Evolutionary conservation across 768 basidiomycete genomes (phyloP).

Genomic region (Artomyces pyxidatus): DNA sequence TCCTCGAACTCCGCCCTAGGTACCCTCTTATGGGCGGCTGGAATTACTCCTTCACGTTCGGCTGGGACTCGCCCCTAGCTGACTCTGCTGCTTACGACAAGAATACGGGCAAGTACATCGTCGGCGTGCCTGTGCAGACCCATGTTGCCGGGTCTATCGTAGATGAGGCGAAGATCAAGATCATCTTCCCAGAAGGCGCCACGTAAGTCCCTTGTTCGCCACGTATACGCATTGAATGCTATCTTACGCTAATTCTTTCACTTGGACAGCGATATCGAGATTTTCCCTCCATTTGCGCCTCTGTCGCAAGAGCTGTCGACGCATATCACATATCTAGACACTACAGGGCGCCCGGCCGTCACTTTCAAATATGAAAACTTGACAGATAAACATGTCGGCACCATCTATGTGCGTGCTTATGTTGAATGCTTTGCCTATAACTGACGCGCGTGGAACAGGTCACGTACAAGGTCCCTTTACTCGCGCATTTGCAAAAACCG

Average conservation of each 20-base stretch:
- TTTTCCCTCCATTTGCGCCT: conserved; percentile 72
- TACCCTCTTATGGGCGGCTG: conserved; percentile 95
- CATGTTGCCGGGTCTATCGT: conserved; percentile 73
- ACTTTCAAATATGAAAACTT: conserved; percentile 65
- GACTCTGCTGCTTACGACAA: conserved; percentile 63
- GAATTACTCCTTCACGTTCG: conserved; percentile 94
- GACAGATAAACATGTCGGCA: conserved; percentile 71
- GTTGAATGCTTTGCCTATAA: conserved; percentile 1
- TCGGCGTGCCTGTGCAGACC: conserved; percentile 83
- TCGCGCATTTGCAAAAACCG: conserved; percentile 84
- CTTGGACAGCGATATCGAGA: conserved; percentile 60
- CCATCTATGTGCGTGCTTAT: conserved; percentile 65
- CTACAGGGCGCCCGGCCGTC: conserved; percentile 76
- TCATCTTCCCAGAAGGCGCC: conserved; percentile 93
- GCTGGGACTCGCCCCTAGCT: conserved; percentile 85
- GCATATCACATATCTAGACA: conserved; percentile 87
- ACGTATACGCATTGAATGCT: background rate
- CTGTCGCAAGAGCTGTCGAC: conserved; percentile 50
- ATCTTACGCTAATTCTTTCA: conserved; percentile 5
- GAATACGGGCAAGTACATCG: conserved; percentile 54
- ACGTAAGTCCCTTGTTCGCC: conserved; percentile 44
- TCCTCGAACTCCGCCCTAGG: conserved; percentile 79
- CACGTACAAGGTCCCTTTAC: conserved; percentile 73
- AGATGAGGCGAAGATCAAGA: conserved; percentile 66
- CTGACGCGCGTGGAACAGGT: conserved; percentile 43